Percentiles rank a stretch among this genome's conserved stretches.
Evolutionary conservation across 495 filamentous ascomycete species (phyloP).

Genomic region (Gamarada debralockiae): DNA sequence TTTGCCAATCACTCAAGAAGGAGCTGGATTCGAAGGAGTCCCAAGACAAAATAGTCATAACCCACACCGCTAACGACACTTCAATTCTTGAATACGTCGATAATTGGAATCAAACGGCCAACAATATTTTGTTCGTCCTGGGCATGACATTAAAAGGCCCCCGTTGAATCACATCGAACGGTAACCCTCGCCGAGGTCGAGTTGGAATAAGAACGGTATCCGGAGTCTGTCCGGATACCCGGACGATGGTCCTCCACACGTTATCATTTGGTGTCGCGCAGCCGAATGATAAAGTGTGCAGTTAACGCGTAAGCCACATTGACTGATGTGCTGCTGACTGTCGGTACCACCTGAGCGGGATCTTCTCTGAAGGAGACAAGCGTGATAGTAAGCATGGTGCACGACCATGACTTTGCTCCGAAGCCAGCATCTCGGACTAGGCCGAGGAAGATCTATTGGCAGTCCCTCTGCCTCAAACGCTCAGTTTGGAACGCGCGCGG

Average conservation of each 20-base stretch:
- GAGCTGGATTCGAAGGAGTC: too few relatives aligned
- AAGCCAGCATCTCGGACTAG: conserved; percentile 52
- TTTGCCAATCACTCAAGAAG: too few relatives aligned
- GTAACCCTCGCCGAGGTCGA: conserved; percentile 4
- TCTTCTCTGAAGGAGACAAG: conserved; percentile 54
- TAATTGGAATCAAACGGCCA: too few relatives aligned
- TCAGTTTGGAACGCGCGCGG: conserved; percentile 4
- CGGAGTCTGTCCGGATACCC: conserved; percentile 12
- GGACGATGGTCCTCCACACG: conserved; percentile 1
- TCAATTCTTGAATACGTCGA: too few relatives aligned
- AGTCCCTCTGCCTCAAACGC: neutral
- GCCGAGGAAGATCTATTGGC: conserved; percentile 30
- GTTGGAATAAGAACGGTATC: conserved; percentile 20
- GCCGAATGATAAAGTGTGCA: neutral
- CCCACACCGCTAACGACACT: too few relatives aligned
- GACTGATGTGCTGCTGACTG: neutral
- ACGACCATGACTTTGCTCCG: conserved; percentile 37
- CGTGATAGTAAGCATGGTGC: conserved; percentile 50
- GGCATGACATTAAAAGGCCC: conserved; percentile 34
- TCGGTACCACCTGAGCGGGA: conserved; percentile 25
- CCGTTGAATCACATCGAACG: neutral
- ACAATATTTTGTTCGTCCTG: conserved; percentile 16
- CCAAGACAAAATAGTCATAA: too few relatives aligned
- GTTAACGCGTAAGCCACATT: too few relatives aligned
- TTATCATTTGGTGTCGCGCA: neutral